Base-by-base conservation (phyloP, 495 filamentous ascomycete species). In the Usnea hakonensis region DNA sequence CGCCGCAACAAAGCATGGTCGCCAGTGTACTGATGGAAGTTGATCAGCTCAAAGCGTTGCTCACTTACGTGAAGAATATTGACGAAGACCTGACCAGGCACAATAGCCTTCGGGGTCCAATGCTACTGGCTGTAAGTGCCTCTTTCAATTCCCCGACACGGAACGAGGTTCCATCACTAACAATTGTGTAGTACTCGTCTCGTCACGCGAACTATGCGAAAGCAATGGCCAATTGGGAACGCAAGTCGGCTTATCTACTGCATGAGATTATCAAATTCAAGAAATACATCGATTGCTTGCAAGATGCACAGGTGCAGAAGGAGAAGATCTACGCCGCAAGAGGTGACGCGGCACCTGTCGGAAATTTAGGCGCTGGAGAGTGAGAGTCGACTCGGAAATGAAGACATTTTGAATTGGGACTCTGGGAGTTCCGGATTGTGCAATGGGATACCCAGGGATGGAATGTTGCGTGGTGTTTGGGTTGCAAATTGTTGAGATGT, bases 181-280 rank as follows among this genome's bases (percentile, higher is more conserved):
- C 44, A 28, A 26, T 5, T 53, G 21, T 21, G 3, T 36, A 84
- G 64, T 98, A 95, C 71, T 90, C 91, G 26, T 90, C 91, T 2
- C 84, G 93, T 30, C 87, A 92, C 60, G 83, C 85, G 26, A 99
- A 97, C 71, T 78, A 84, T 28, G 74, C 75, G 54, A 92, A 89
- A 73, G 90, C 93, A 2, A 86, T 96, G 87, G 79, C 86, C 6
- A 99, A 99, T 71, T 99, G 95, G 95, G 91, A 99, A 77, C 83
- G 87, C 60, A 97, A 97, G 75, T 93, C 89, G 41, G 86, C 87
- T 36, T 95, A 97, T 71, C 75, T 99, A 44, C 77, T 97, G 26
- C 80, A 87, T n/a, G 94, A 99, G 75, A 97, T 93, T 70, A 89
- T 96, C 67, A 99, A 97, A 70, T 97, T 95, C 73, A 78, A 86